Evolutionary conservation across 2,329 filamentous ascomycete species (phyloP).

Genomic region (Byssothecium circinans): DNA sequence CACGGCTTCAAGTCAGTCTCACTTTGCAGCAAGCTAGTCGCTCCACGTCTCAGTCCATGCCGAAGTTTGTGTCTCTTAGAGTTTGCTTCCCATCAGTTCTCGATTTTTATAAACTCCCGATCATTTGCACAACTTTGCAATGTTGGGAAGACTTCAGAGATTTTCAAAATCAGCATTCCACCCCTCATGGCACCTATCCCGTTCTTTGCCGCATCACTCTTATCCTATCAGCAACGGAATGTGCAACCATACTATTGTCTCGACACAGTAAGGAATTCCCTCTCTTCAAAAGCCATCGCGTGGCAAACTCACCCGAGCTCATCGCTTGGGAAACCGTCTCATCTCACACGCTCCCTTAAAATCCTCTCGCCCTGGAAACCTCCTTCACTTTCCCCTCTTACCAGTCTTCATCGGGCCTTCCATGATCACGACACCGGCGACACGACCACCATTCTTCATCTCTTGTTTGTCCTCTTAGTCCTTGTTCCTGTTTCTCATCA

Average conservation of each 20-base stretch:
- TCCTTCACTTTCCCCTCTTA: background rate
- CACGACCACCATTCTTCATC: slow-evolving; percentile 2
- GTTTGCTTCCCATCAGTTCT: background rate
- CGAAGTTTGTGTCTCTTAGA: background rate
- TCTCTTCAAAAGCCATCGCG: slow-evolving; percentile 7
- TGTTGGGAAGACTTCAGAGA: background rate
- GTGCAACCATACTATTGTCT: slow-evolving; percentile 26
- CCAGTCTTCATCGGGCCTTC: slow-evolving; percentile 3
- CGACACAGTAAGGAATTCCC: slow-evolving; percentile 34
- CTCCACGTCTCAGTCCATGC: background rate
- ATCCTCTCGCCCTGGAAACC: slow-evolving; percentile 10
- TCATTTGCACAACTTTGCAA: background rate
- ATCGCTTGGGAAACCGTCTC: slow-evolving; percentile 26
- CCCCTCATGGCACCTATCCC: slow-evolving; percentile 9
- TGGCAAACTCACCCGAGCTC: slow-evolving; percentile 12
- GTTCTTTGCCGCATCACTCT: slow-evolving; percentile 1
- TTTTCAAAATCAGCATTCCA: slow-evolving; percentile 20
- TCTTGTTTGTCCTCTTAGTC: slow-evolving; percentile 6
- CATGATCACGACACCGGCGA: slow-evolving; percentile 4
- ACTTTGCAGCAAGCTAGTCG: background rate
- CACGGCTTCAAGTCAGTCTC: slow-evolving; percentile 5
- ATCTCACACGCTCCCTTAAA: slow-evolving; percentile 16
- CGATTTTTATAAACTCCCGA: slow-evolving; percentile 8
- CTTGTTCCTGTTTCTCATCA: slow-evolving; percentile 6
- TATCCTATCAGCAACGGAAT: slow-evolving; percentile 26